Conservation (phyloP, 345 rosid species). For the Firmiana major region DNA sequence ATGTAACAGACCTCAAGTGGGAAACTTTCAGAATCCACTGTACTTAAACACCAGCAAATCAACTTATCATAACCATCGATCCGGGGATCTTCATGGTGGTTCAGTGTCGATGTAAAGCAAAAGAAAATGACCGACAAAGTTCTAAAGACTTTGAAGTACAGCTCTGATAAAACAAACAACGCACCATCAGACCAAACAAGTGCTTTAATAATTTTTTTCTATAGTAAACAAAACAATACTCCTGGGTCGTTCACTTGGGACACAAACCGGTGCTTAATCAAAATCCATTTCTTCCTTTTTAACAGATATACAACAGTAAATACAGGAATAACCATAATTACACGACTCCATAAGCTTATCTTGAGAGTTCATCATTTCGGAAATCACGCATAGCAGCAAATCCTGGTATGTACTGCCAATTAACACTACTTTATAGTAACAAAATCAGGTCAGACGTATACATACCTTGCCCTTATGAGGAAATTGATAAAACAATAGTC, state of each 20-base stretch:
- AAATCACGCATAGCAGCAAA: conserved; percentile 1
- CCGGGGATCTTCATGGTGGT: no score
- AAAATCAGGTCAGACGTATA: background rate
- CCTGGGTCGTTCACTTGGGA: background rate
- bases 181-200: background rate
- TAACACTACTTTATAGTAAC: background rate
- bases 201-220: background rate
- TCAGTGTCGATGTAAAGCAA: background rate
- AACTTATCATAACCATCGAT: background rate
- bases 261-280: background rate
- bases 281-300: conserved; percentile 3
- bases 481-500: background rate
- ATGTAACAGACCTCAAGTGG: background rate
- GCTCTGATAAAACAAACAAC: background rate
- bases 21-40: no score
- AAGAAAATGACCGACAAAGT: background rate
- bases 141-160: background rate
- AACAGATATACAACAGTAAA: conserved; percentile 5
- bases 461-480: background rate
- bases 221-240: background rate
- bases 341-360: background rate
- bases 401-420: background rate
- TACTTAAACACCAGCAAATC: no score
- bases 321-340: background rate
- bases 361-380: background rate